Evolutionary conservation across 192 early-diverging fungal genomes (phyloP), one percentile per base, ranked within the genome.

Genomic region (Linnemannia elongata): DNA sequence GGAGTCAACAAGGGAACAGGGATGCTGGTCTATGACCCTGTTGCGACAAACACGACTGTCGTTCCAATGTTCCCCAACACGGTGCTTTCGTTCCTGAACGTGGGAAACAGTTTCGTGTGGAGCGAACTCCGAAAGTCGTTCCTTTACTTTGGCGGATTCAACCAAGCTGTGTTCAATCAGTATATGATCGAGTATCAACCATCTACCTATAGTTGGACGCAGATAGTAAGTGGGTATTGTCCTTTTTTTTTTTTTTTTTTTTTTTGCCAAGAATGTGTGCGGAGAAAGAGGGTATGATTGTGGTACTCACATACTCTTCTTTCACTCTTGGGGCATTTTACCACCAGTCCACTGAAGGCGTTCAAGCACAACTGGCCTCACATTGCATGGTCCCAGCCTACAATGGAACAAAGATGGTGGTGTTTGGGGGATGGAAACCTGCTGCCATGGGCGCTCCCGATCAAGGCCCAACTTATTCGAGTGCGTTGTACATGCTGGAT

Each of bases 381-480:
- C 77, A 45, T 10, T 78, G 77, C 35, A 70, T 78, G 68, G 30
- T 78, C 35, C 45, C 63, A 7, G 77, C 77, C 41, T 70, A 70
- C 24, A 22, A 38, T n/a, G 77, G 77, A 4, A 36, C 77, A 24
- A 69, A 70, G 27, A 45, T 78, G 45, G 47, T 78, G 10, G 63
- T 78, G n/a, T 78, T 78, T 78, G 77, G 77, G 1, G 77, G 77
- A n/a, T 27, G 22, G 68, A 1, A 70, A 13, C 22, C 30, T 18
- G 2, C 30, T 18, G 2, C 2, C 27, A 6, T 20, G 15, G n/a
- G 45, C n/a, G 24, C 33, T 45, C 20, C 36, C 4, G 30, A 9
- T 27, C 57, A 0, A 60, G 24, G 0, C 10, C 10, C 7, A 24
- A 10, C 0, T 27, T 66, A 33, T 30, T 66, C 60, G 10, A 66